A percentile compares a stretch with the other conserved stretches of the same genome.
Evolutionary conservation across 495 filamentous ascomycete genomes (phyloP).

Genomic region (Monascus purpureus): DNA sequence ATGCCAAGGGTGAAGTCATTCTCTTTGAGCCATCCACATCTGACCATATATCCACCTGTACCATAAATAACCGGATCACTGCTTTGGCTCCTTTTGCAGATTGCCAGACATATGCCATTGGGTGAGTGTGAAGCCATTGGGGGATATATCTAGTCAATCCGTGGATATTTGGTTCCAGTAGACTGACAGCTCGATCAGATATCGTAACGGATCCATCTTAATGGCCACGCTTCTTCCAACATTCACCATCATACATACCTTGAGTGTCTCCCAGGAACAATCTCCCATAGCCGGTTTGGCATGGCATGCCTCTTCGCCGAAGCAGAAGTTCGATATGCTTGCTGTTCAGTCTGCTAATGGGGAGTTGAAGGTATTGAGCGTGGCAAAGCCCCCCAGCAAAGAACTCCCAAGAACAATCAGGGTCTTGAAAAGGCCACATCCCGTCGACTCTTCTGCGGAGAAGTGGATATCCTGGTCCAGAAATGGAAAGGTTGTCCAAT

Average conservation of each 20-base stretch:
- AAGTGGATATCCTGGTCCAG: conserved; percentile 99
- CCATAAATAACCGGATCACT: conserved; percentile 87
- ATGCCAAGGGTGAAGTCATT: conserved; percentile 82
- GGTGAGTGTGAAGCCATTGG: conserved; percentile 37
- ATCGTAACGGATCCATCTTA: conserved; percentile 88
- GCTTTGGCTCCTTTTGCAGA: conserved; percentile 83
- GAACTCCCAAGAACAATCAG: conserved; percentile 75
- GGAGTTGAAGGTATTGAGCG: conserved; percentile 92
- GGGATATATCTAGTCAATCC: conserved; percentile 1
- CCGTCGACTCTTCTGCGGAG: conserved; percentile 50
- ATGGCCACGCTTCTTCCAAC: conserved; percentile 79
- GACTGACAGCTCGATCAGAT: conserved; percentile 53
- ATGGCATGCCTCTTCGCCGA: conserved; percentile 95
- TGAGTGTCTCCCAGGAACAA: conserved; percentile 67
- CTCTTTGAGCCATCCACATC: conserved; percentile 87
- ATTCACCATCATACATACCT: conserved; percentile 88
- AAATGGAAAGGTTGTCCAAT: conserved; percentile 90
- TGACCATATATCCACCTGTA: conserved; percentile 84
- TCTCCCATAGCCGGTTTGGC: conserved; percentile 81
- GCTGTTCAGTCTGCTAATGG: conserved; percentile 85
- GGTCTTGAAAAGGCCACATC: conserved; percentile 68
- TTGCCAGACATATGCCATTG: conserved; percentile 92
- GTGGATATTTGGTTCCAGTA: too few species aligned
- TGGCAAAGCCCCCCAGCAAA: conserved; percentile 68
- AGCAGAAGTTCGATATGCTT: conserved; percentile 97